Evolutionary conservation across 352 stramenopile genomes (phyloP).

Genomic region (Pythium coloratum): DNA sequence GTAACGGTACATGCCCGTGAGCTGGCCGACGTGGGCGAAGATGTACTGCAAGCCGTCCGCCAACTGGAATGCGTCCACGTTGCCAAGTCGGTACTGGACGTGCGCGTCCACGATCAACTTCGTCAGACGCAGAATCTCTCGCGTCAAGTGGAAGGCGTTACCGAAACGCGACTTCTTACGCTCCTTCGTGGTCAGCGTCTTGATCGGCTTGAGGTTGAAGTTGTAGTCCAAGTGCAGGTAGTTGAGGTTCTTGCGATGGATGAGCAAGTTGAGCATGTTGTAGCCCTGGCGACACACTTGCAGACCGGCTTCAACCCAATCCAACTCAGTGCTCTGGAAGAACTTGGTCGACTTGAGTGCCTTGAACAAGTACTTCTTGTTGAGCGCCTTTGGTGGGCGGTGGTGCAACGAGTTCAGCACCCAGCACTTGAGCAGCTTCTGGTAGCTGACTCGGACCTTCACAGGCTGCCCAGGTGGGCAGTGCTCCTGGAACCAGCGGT

Average conservation of each 20-base stretch:
- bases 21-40: slow-evolving; percentile 99
- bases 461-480: slow-evolving; percentile 97
- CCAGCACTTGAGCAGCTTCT: slow-evolving; percentile 99
- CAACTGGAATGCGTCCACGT: slow-evolving; percentile 99
- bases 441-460: slow-evolving; percentile 99
- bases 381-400: slow-evolving; percentile 91
- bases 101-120: slow-evolving; percentile 99
- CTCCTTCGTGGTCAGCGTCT: slow-evolving; percentile 99
- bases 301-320: slow-evolving; percentile 99
- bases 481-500: slow-evolving; percentile 99
- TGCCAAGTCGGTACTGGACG: slow-evolving; percentile 99
- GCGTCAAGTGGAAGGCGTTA: slow-evolving; percentile 95
- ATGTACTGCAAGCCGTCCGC: slow-evolving; percentile 99
- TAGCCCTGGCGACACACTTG: slow-evolving; percentile 99
- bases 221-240: slow-evolving; percentile 99
- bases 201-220: slow-evolving; percentile 99
- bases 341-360: slow-evolving; percentile 99
- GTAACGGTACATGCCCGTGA: slow-evolving; percentile 99
- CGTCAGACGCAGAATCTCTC: slow-evolving; percentile 98
- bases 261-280: slow-evolving; percentile 99
- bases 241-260: slow-evolving; percentile 99
- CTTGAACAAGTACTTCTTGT: slow-evolving; percentile 99
- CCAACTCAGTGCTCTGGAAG: slow-evolving; percentile 99
- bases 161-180: slow-evolving; percentile 98
- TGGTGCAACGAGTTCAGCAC: slow-evolving; percentile 98